phyloP scores from a whole-genome alignment of 2,329 filamentous ascomycete genomes.

The Penicillium sp. region DNA sequence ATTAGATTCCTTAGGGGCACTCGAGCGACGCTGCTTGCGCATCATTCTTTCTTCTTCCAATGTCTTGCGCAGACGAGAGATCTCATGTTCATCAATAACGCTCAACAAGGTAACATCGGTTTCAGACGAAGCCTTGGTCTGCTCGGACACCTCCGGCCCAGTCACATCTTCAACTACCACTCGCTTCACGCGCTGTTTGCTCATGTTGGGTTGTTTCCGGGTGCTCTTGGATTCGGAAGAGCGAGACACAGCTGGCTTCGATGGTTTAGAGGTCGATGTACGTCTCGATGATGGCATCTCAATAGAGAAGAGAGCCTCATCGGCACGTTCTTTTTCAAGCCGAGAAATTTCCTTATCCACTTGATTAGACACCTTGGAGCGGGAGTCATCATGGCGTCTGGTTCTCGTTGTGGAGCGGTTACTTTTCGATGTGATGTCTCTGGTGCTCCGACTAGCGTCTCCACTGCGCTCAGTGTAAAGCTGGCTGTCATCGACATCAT shows the following conservation, averaged over 20 bases:
- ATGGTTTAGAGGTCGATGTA: constrained; percentile 17
- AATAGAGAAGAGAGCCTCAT: constrained; percentile 39
- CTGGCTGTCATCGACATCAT: constrained; percentile 29
- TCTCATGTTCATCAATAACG: constrained; percentile 51
- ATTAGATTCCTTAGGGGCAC: constrained; percentile 27
- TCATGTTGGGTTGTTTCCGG: constrained; percentile 35
- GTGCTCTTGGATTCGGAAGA: constrained; percentile 19
- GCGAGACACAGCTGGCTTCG: constrained; percentile 16
- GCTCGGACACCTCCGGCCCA: constrained; percentile 30
- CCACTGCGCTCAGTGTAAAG: constrained; percentile 29
- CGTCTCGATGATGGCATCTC: constrained; percentile 27
- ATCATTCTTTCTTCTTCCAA: constrained; percentile 54
- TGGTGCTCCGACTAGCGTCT: constrained; percentile 27
- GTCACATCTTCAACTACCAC: constrained; percentile 35
- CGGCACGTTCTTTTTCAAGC: constrained; percentile 36
- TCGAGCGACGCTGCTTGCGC: constrained; percentile 39
- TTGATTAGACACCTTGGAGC: constrained; percentile 31
- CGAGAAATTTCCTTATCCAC: constrained; percentile 36
- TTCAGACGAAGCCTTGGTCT: constrained; percentile 25
- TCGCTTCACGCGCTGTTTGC: constrained; percentile 40
- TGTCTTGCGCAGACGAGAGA: constrained; percentile 53
- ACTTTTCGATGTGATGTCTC: constrained; percentile 29
- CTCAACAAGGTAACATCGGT: constrained; percentile 53
- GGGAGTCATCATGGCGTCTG: constrained; percentile 27
- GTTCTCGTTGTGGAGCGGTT: constrained; percentile 25